Evolutionary conservation across 306 rosid species (phyloP), one percentile per base, ranked within the genome.

Genomic region (Hippophae tibetana): DNA sequence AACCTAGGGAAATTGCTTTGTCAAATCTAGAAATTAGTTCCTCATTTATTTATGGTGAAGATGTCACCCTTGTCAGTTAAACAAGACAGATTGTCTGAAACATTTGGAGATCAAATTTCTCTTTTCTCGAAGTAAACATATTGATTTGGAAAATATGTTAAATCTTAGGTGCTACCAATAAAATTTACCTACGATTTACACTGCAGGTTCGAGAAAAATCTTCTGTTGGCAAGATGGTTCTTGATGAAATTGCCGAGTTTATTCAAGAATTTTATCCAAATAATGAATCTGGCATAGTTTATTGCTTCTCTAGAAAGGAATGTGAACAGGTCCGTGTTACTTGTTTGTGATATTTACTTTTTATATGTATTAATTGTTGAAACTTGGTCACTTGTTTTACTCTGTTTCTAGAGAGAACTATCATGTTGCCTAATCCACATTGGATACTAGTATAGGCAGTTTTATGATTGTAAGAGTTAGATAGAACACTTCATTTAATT

Each of bases 261-360:
- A 76, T 90, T 72, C 79, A 66, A 79, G 83, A 85, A 66, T 78
- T 81, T 72, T 90, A 85, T 74, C 72, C 92, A 56, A 84, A 84
- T 67, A 74, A 79, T 10, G 95, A 85, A 65, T 87, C 95, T 13
- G 96, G 98, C 69, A 90, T 87, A 58, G 89, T 90, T 62, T 90
- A 87, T 79, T 90, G 98, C 81, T 90, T 90, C 76, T 78, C 98
- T 65, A 80, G 95, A 75, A 87, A 85, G 81, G 98, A 87, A 77
- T 90, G 89, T 72, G 98, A 90, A 69, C 95, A 87, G 89, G 98
- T 90, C 23, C 48, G 72, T 60, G 57, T 64, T 58, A 18, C 25
- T 41, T 41, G 18, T 58, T 52, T 47, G 45, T 52, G 13, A 13
- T 7, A 65, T 3, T 14, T 64, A 69, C 64, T 62, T 11, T 38